Conservation (phyloP, 768 basidiomycete species). For the Tephrocybe rancida region DNA sequence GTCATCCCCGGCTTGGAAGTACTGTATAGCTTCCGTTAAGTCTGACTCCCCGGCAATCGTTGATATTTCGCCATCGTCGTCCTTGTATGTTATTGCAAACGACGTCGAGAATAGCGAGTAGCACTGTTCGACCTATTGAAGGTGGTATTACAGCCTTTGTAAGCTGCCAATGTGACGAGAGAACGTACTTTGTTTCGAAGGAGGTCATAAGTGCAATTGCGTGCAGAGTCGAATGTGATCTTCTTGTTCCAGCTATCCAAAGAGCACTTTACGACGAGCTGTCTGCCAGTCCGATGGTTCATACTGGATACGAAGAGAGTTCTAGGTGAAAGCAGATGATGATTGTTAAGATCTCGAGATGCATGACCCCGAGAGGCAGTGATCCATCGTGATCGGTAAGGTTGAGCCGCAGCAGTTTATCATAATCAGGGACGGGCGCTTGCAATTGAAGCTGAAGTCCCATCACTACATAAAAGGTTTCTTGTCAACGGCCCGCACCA, state of each 20-base stretch:
- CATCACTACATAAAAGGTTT: too few species aligned
- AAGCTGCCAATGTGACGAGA: slow-evolving; percentile 4
- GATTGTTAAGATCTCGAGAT: not conserved
- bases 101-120: slow-evolving; percentile 73
- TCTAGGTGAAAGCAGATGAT: slow-evolving; percentile 8
- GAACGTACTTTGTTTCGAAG: slow-evolving; percentile 68
- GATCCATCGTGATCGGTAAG: too few species aligned
- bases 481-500: too few species aligned
- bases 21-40: slow-evolving; percentile 84
- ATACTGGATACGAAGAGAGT: slow-evolving; percentile 18
- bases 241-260: slow-evolving; percentile 75
- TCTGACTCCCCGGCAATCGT: slow-evolving; percentile 70
- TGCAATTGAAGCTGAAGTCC: too few species aligned
- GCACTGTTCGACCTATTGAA: slow-evolving; percentile 75
- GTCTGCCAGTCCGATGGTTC: slow-evolving; percentile 66
- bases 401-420: not conserved
- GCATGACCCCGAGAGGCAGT: not conserved
- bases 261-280: slow-evolving; percentile 81
- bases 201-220: slow-evolving; percentile 76
- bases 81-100: slow-evolving; percentile 81
- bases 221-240: slow-evolving; percentile 79
- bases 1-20: slow-evolving; percentile 84
- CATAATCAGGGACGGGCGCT: too few species aligned
- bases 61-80: slow-evolving; percentile 83
- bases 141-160: not conserved